Evolutionary conservation across 257 asterid genomes (phyloP).

Genomic region (Leonotis leonurus): DNA sequence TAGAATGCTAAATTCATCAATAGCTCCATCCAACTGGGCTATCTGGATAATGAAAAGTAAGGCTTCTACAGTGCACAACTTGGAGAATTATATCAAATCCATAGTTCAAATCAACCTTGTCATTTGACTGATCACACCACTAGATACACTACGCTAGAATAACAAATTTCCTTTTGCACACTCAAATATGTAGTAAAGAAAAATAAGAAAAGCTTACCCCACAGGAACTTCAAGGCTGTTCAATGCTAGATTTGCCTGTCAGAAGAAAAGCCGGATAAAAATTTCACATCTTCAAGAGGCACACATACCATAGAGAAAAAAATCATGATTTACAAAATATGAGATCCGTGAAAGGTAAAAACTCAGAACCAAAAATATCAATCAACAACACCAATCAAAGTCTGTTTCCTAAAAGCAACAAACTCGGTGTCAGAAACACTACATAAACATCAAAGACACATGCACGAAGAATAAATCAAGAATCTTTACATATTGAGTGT

Average conservation of each 20-base stretch:
- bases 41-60: background rate
- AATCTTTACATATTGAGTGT: background rate
- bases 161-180: background rate
- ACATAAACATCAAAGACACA: background rate
- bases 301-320: background rate
- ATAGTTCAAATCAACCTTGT: background rate
- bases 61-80: background rate
- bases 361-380: background rate
- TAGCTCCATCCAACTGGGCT: background rate
- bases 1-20: conserved; percentile 8
- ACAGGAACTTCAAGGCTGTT: conserved; percentile 81
- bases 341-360: background rate
- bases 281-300: background rate
- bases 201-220: conserved; percentile 37
- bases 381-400: background rate
- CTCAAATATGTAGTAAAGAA: background rate
- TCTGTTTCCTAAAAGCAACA: background rate
- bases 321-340: background rate
- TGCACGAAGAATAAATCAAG: background rate
- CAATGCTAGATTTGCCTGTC: conserved; percentile 64
- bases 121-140: background rate
- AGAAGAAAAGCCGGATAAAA: conserved; percentile 3
- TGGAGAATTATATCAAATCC: conserved; percentile 7
- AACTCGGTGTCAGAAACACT: background rate
- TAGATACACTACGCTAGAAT: background rate